Percentiles rank a stretch among this genome's conserved stretches.
Conservation (phyloP, 352 stramenopile species). For the Phytophthora tubulina region DNA sequence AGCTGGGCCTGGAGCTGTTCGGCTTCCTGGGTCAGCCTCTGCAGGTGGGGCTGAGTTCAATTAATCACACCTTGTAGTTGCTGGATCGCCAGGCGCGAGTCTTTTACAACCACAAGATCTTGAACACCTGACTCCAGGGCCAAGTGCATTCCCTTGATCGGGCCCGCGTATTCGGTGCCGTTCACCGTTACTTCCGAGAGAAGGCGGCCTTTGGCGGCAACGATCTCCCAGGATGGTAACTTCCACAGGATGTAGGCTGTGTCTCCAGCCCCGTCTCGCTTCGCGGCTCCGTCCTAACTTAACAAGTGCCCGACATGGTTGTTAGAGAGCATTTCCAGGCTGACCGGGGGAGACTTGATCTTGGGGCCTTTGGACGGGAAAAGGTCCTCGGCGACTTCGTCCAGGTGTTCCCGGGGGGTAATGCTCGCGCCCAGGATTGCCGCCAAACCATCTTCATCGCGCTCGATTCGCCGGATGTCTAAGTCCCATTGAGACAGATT, state of each 20-base stretch:
- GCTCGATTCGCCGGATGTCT: neutral
- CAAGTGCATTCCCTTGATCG: constrained; percentile 3
- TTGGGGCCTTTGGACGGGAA: neutral
- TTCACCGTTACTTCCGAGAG: constrained; percentile 7
- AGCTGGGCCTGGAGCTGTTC: no score
- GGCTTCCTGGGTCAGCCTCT: no score
- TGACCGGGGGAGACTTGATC: constrained; percentile 10
- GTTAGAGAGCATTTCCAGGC: constrained; percentile 1
- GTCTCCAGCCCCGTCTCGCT: neutral
- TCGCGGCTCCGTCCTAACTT: constrained; percentile 13
- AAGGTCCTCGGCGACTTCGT: neutral
- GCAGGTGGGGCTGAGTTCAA: no score
- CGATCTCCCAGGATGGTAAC: neutral
- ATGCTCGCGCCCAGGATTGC: no score
- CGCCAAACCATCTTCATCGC: neutral
- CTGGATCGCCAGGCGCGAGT: no score
- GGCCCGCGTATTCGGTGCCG: neutral
- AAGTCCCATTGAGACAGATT: constrained; percentile 11
- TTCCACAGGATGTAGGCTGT: constrained; percentile 7
- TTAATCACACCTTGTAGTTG: no score
- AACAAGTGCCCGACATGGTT: neutral
- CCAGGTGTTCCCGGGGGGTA: no score
- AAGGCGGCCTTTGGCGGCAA: neutral
- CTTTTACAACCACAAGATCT: neutral
- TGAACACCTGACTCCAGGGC: neutral